Base-by-base conservation (phyloP, 148 eudicot genomes). In the Rhododendron kiyosumense region DNA sequence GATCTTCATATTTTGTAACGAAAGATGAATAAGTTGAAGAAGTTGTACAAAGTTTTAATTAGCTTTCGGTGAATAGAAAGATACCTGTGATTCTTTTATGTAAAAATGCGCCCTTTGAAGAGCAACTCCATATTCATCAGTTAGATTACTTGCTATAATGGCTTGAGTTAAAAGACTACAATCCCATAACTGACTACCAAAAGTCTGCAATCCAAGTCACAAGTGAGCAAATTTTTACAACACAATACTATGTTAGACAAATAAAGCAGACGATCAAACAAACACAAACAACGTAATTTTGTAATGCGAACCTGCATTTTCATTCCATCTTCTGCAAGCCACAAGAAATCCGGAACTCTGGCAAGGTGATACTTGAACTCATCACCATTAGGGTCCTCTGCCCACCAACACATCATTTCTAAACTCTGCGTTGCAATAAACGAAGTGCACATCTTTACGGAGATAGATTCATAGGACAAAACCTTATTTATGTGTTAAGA, bases 171-270 rank as follows among this genome's bases (percentile, higher is more conserved):
- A 80, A 79, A 84, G 43, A 71, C 74, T 7, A 81, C 51, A 9
- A 45, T 87, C 86, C 89, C 89, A 87, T 18, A 84, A 13, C 59
- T 87, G 89, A 52, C 81, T 87, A 2, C 89, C 89, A 67, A 87
- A 71, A 43, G 49, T 87, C 89, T 87, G 54, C 76, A 63, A 61
- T 59, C 7, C 24, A 32, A 81, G 14, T 13, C 34, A 15, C 11
- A 7, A 36, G 14, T 49, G 52, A 41, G 61, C 10, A 26, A 49
- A 51, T 30, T 5, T 2, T 3, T 61, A 61, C 67, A 24, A 5
- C 67, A 0, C 26, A 22, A 3, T 18, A 22, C 26, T 61, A 20
- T 61, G 26, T 61, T 22, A 6, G 67, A 22, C 67, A 61, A 24
- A 61, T 22, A 24, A 61, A 7, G 13, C 18, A 22, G 26, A 22